phyloP scores from a whole-genome alignment of 1,284 basidiomycete species.

The Veloboletus limbatus region DNA sequence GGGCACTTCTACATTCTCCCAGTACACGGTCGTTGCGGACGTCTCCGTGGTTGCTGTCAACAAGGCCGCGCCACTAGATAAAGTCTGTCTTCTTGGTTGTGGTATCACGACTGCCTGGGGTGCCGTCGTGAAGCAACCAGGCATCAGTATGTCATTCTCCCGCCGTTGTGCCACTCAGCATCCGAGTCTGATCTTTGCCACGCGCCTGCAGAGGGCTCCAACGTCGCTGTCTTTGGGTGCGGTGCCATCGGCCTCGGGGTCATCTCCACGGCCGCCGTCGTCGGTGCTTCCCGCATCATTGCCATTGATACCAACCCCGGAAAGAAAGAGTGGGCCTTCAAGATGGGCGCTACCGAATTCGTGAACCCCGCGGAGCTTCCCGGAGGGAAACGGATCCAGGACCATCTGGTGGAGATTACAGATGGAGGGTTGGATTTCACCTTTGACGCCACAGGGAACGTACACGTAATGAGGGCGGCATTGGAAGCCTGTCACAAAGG shows the following conservation, averaged over 20 bases:
- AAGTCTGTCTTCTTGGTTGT: conserved; percentile 92
- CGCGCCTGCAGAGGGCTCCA: conserved; percentile 64
- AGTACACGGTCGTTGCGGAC: conserved; percentile 98
- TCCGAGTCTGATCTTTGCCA: conserved; percentile 1
- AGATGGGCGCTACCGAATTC: conserved; percentile 98
- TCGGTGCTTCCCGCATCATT: conserved; percentile 86
- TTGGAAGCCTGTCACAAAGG: conserved; percentile 98
- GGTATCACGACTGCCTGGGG: conserved; percentile 98
- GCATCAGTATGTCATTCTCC: conserved; percentile 56
- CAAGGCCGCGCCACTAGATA: conserved; percentile 85
- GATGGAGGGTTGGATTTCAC: conserved; percentile 98
- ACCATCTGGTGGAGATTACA: conserved; percentile 88
- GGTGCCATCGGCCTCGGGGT: conserved; percentile 96
- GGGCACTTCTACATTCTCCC: conserved; percentile 98
- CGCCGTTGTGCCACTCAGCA: background rate
- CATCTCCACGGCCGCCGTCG: conserved; percentile 76
- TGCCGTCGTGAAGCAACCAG: conserved; percentile 78
- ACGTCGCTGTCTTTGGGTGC: conserved; percentile 92
- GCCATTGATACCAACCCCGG: conserved; percentile 88
- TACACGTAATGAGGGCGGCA: conserved; percentile 92
- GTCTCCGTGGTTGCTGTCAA: conserved; percentile 94
- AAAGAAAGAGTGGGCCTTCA: conserved; percentile 87
- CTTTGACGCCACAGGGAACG: conserved; percentile 96
- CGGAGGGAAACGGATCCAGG: conserved; percentile 81
- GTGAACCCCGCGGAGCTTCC: conserved; percentile 81